These are phyloP conservation scores for Podospora australis DNA, from an alignment of 495 filamentous ascomycete species.

Conservation along the genomic window DNA sequence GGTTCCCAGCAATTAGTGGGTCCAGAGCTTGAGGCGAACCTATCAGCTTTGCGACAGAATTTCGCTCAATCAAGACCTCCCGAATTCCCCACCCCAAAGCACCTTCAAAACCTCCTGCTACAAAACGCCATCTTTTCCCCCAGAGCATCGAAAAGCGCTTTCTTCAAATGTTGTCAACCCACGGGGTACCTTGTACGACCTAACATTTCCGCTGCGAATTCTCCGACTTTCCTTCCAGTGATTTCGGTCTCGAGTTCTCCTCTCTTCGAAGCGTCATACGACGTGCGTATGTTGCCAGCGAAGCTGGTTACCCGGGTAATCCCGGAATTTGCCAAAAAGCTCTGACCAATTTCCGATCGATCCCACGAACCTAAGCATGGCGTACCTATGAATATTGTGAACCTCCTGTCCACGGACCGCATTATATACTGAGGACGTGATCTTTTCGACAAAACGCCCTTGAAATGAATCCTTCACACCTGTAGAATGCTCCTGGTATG, in stretches of 20 bases:
- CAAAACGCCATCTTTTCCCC: neutral
- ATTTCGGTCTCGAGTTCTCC: too few relatives aligned
- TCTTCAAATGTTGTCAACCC: neutral
- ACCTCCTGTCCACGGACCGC: too few relatives aligned
- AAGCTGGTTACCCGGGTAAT: conserved; percentile 17
- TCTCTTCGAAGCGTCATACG: neutral
- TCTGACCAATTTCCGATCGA: conserved; percentile 6
- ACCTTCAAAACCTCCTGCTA: conserved; percentile 6
- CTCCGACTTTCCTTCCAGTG: neutral
- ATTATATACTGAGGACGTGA: too few relatives aligned
- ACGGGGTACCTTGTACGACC: too few relatives aligned
- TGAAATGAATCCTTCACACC: too few relatives aligned
- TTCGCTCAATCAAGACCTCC: conserved; percentile 15
- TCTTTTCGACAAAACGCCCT: too few relatives aligned
- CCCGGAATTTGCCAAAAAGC: conserved; percentile 15
- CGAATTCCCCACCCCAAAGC: conserved; percentile 12
- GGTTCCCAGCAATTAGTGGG: conserved; percentile 17
- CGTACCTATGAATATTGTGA: too few relatives aligned
- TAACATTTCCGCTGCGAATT: neutral
- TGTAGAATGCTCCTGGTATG: too few relatives aligned
- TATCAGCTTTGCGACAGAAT: conserved; percentile 10
- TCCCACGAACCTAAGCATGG: too few relatives aligned
- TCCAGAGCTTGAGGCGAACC: conserved; percentile 9
- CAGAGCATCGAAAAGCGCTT: neutral
- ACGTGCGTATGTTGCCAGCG: neutral